A percentile compares a stretch with the other conserved stretches of the same genome.
These are phyloP conservation scores for Nemania serpens DNA, from an alignment of 2,329 filamentous ascomycete species.

Conservation along the genomic window DNA sequence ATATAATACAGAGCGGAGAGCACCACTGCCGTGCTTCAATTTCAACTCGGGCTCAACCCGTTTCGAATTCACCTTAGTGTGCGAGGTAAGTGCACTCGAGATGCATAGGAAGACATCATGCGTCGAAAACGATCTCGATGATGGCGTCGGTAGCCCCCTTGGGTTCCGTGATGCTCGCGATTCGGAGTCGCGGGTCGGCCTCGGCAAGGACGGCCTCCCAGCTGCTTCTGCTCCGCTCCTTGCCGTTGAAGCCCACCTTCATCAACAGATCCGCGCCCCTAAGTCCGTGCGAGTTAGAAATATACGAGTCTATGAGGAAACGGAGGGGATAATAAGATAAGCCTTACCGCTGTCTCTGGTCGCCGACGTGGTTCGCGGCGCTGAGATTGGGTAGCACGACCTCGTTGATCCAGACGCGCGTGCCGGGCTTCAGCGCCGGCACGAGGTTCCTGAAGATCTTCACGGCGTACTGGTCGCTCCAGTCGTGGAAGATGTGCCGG, in stretches of 20 bases:
- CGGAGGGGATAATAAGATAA: background rate
- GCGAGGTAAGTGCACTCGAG: background rate
- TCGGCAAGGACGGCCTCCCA: conserved; percentile 30
- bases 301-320: background rate
- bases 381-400: conserved; percentile 33
- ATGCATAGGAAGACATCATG: background rate
- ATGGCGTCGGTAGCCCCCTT: conserved; percentile 23
- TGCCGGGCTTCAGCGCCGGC: conserved; percentile 36
- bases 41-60: too few species aligned
- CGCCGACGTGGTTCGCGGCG: conserved; percentile 3
- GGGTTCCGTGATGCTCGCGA: conserved; percentile 25
- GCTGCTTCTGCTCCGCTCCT: conserved; percentile 25
- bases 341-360: conserved; percentile 24
- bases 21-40: too few species aligned
- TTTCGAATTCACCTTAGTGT: too few species aligned
- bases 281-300: background rate
- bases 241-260: conserved; percentile 31
- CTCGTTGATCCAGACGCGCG: conserved; percentile 34
- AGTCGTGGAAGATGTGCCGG: conserved; percentile 44
- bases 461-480: conserved; percentile 41
- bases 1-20: too few species aligned
- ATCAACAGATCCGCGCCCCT: conserved; percentile 35
- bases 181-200: conserved; percentile 27
- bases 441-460: conserved; percentile 40
- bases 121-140: conserved; percentile 29